Conservation (phyloP, 768 basidiomycete species). For the Russula compacta region DNA sequence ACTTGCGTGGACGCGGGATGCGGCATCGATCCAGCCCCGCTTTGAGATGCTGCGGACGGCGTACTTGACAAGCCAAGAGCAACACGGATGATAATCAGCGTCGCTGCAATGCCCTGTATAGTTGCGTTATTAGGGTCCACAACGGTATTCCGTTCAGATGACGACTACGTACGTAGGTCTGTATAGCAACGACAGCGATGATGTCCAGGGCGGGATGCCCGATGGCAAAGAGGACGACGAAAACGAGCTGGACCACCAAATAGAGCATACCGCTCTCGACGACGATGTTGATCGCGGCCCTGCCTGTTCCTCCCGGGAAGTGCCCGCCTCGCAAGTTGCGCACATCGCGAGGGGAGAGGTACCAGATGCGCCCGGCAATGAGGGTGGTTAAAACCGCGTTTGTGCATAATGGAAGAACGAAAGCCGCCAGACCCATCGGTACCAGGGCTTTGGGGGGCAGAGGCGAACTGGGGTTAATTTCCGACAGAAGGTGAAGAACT, state of each 20-base stretch:
- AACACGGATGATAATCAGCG: constrained; percentile 10
- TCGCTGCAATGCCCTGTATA: constrained; percentile 9
- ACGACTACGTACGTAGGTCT: constrained; percentile 31
- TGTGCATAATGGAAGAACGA: constrained; percentile 32
- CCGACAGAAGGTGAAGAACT: background rate
- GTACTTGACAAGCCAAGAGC: constrained; percentile 2
- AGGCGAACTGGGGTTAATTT: background rate
- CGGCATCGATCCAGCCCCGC: background rate
- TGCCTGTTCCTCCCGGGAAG: background rate
- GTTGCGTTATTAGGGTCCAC: no score
- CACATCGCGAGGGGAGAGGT: constrained; percentile 18
- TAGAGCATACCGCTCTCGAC: constrained; percentile 35
- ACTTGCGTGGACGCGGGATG: background rate
- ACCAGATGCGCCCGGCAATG: constrained; percentile 35
- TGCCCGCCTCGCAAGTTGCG: background rate
- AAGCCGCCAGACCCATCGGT: constrained; percentile 31
- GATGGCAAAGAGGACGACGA: constrained; percentile 32
- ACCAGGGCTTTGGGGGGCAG: background rate
- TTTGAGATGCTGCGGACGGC: background rate
- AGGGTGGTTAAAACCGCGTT: constrained; percentile 36
- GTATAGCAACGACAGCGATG: constrained; percentile 30
- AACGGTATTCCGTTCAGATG: background rate
- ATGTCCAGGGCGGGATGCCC: constrained; percentile 30
- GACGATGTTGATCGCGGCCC: constrained; percentile 28
- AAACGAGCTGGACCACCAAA: constrained; percentile 32